These are phyloP conservation scores for Aspergillus sp. DNA, from an alignment of 2,329 filamentous ascomycete genomes.

Conservation along the genomic window DNA sequence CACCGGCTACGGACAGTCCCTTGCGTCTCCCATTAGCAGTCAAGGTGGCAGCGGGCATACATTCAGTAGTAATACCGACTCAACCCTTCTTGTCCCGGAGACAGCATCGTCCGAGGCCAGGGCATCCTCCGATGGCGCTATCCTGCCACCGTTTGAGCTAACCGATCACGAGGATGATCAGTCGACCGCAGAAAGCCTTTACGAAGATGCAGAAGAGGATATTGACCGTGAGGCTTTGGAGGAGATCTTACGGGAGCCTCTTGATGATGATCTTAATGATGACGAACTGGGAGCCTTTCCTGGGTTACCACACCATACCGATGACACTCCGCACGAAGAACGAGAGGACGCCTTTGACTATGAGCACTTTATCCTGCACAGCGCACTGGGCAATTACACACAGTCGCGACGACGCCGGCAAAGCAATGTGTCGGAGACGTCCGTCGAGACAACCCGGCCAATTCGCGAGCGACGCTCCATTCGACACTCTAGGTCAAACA, in stretches of 20 bases:
- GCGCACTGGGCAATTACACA: conserved; percentile 71
- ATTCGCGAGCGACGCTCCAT: conserved; percentile 18
- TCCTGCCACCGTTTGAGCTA: conserved; percentile 13
- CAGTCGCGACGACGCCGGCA: conserved; percentile 29
- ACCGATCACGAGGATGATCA: conserved; percentile 27
- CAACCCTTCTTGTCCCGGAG: conserved; percentile 1
- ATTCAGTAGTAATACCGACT: conserved; percentile 4
- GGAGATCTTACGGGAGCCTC: conserved; percentile 50
- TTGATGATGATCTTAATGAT: conserved; percentile 40
- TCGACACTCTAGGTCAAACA: conserved; percentile 52
- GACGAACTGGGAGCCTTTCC: conserved; percentile 33
- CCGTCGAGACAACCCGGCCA: conserved; percentile 52
- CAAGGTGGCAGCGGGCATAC: conserved; percentile 23
- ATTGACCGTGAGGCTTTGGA: conserved; percentile 65
- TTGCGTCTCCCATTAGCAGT: conserved; percentile 24
- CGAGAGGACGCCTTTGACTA: conserved; percentile 95
- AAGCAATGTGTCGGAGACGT: conserved; percentile 46
- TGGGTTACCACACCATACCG: conserved; percentile 43
- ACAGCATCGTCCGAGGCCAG: background rate
- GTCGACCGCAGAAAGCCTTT: conserved; percentile 38
- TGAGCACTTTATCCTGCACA: conserved; percentile 92
- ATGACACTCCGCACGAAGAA: conserved; percentile 79
- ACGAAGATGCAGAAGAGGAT: conserved; percentile 47
- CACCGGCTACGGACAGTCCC: conserved; percentile 35
- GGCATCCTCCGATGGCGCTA: conserved; percentile 5